These are phyloP conservation scores for Talaromyces adpressus DNA, from an alignment of 495 filamentous ascomycete genomes.

Conservation along the genomic window DNA sequence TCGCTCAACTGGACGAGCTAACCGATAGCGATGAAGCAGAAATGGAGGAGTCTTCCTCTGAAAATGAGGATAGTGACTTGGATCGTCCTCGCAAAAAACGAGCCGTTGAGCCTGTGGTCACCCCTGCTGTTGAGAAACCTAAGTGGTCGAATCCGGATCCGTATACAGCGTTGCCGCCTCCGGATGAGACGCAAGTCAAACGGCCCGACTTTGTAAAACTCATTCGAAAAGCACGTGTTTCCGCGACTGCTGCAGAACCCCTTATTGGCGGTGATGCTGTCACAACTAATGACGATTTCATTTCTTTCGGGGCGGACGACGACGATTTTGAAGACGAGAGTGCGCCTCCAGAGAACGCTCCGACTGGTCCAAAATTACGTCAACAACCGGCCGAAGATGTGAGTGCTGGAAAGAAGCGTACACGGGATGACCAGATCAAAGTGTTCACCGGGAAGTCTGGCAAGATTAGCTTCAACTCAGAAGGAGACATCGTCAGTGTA, in stretches of 20 bases:
- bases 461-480: conserved; percentile 34
- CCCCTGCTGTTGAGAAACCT: conserved; percentile 37
- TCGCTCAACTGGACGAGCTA: conserved; percentile 47
- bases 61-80: conserved; percentile 41
- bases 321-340: conserved; percentile 23
- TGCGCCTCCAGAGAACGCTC: conserved; percentile 28
- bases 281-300: conserved; percentile 68
- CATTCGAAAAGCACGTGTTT: conserved; percentile 75
- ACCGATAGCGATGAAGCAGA: conserved; percentile 67
- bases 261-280: conserved; percentile 44
- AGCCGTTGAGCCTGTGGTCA: conserved; percentile 31
- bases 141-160: conserved; percentile 95
- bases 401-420: conserved; percentile 55
- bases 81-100: conserved; percentile 44
- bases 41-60: conserved; percentile 52
- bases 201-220: conserved; percentile 78
- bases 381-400: conserved; percentile 34
- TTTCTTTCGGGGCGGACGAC: conserved; percentile 64
- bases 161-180: conserved; percentile 74
- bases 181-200: conserved; percentile 55
- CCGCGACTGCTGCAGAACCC: conserved; percentile 22
- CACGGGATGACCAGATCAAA: conserved; percentile 60
- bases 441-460: conserved; percentile 31
- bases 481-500: conserved; percentile 44
- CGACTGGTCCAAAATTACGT: conserved; percentile 24